These are phyloP conservation scores for Fraxinus baroniana DNA, from an alignment of 305 asterid species.

Conservation along the genomic window DNA sequence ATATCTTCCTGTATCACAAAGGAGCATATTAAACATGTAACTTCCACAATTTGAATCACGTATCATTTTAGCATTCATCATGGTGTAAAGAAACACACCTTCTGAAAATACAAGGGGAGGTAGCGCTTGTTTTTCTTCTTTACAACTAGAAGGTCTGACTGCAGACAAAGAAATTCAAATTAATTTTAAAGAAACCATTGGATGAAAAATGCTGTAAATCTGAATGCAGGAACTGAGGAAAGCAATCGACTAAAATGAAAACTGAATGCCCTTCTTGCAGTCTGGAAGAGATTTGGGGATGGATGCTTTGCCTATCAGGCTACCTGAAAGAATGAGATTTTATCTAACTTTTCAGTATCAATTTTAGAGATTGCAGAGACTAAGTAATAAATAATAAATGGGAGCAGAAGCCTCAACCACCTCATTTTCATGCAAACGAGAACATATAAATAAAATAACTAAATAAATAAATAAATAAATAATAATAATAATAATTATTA, in stretches of 20 bases:
- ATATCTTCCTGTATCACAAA: conserved; percentile 69
- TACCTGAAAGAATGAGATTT: neutral
- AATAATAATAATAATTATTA: too few relatives aligned
- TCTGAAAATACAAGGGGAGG: conserved; percentile 82
- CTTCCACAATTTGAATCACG: neutral
- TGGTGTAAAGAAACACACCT: conserved; percentile 47
- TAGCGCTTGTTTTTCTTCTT: conserved; percentile 73
- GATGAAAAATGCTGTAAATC: conserved; percentile 6
- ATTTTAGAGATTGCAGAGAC: neutral
- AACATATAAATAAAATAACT: neutral
- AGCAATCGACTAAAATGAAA: neutral
- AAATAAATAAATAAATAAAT: too few relatives aligned
- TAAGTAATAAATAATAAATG: neutral
- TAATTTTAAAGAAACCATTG: conserved; percentile 19
- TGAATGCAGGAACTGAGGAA: neutral
- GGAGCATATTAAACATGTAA: conserved; percentile 12
- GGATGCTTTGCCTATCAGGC: neutral
- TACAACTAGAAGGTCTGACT: conserved; percentile 91
- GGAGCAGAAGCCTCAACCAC: neutral
- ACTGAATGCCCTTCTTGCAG: neutral
- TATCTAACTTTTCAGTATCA: neutral
- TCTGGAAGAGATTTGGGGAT: neutral
- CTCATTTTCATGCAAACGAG: neutral
- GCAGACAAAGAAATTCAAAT: conserved; percentile 24
- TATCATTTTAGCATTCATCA: conserved; percentile 7